Conservation (phyloP, 202 grass and related monocot genomes). For the Panicum virgatum region DNA sequence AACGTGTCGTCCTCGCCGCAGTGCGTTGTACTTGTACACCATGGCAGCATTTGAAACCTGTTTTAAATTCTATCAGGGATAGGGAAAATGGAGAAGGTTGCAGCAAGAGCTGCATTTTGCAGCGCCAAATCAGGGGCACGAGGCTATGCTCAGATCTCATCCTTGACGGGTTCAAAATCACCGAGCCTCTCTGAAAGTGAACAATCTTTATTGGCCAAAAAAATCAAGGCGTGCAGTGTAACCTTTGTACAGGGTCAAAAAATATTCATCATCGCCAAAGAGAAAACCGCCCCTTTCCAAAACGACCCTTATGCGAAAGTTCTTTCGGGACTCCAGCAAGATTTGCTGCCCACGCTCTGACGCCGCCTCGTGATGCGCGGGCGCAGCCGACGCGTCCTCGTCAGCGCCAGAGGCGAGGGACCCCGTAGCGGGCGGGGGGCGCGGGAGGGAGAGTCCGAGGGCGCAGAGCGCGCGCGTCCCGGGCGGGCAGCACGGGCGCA, state of each 20-base stretch:
- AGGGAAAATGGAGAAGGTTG: too few relatives aligned
- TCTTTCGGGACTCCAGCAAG: not conserved
- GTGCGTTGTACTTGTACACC: not conserved
- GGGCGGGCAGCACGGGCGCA: not conserved
- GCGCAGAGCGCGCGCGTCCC: not conserved
- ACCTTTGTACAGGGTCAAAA: not conserved
- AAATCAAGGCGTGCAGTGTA: not conserved
- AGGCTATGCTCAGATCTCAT: not conserved
- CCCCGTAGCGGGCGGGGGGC: not conserved
- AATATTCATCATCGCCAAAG: not conserved
- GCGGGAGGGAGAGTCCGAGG: too few relatives aligned
- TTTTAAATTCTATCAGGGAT: too few relatives aligned
- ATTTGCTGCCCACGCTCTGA: not conserved
- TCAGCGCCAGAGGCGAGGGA: not conserved
- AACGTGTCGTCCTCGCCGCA: not conserved
- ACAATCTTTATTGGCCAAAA: not conserved
- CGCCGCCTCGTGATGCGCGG: conserved; percentile 17
- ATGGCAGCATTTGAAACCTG: not conserved
- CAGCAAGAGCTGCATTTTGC: not conserved
- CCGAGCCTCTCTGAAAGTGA: not conserved
- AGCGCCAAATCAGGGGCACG: not conserved
- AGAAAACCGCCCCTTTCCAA: not conserved
- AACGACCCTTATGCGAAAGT: conserved; percentile 1
- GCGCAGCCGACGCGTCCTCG: not conserved
- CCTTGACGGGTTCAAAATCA: not conserved